Conservation (phyloP, 306 rosid genomes). For the Pachyrhizus erosus region DNA sequence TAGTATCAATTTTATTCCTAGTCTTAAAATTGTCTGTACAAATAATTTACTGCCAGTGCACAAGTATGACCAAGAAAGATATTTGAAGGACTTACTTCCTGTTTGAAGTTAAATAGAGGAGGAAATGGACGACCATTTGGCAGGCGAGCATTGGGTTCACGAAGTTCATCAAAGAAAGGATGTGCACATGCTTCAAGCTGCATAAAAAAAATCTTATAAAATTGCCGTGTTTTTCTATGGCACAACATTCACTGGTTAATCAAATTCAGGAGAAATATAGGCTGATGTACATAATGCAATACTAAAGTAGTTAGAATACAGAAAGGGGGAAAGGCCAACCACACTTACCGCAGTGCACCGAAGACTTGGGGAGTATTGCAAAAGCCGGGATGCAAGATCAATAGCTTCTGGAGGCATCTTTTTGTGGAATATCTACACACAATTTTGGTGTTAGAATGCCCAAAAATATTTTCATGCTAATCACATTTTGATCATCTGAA, state of each 20-base stretch:
- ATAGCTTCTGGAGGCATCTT: slow-evolving; percentile 98
- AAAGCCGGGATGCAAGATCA: slow-evolving; percentile 88
- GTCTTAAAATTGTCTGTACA: not conserved
- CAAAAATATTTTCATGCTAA: slow-evolving; percentile 6
- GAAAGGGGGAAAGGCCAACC: not conserved
- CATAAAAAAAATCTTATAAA: slow-evolving; percentile 45
- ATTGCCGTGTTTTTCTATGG: slow-evolving; percentile 6
- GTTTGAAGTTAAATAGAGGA: slow-evolving; percentile 87
- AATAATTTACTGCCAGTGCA: not conserved
- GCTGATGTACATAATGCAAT: not conserved
- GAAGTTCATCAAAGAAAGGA: slow-evolving; percentile 94
- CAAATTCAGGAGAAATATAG: not conserved
- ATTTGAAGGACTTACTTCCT: slow-evolving; percentile 68
- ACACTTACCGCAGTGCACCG: slow-evolving; percentile 93
- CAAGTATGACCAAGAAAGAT: not conserved
- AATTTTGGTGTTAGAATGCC: slow-evolving; percentile 31
- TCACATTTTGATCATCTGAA: not conserved
- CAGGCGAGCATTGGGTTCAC: slow-evolving; percentile 84
- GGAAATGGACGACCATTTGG: slow-evolving; percentile 90
- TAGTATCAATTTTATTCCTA: not conserved
- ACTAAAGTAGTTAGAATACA: not conserved
- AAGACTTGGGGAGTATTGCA: slow-evolving; percentile 95
- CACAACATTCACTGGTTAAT: not conserved
- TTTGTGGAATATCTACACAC: slow-evolving; percentile 85
- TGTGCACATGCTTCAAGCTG: slow-evolving; percentile 98